Base-by-base conservation (phyloP, 768 basidiomycete species). In the Hygrocybe coccinea region DNA sequence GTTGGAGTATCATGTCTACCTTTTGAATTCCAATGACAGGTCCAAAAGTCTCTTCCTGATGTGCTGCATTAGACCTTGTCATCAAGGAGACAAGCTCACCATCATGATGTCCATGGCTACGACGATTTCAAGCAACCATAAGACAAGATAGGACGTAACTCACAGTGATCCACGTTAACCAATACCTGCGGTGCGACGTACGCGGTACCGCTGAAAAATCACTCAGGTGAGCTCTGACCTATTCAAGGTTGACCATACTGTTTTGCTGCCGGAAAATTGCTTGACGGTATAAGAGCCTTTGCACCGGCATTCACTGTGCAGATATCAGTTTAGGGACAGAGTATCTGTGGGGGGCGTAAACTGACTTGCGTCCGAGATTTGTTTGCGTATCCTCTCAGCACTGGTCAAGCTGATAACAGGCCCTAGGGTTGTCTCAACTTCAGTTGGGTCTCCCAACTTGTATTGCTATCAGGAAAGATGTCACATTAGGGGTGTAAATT, bases 11-110 rank as follows among this genome's bases (percentile, higher is more conserved):
- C 11, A 5, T 55, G n/a, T 67, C 53, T 3, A 91, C 94, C 78
- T 93, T 95, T 71, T 91, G 88, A 58, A 99, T 93, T 10, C 94
- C 95, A 25, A 97, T 76, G 5, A 97, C 80, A 0, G 97, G 97
- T 0, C 97, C 97, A 59, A 97, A 97, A 0, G 91, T 91, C 71
- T 94, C 90, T 70, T 88, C 85, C 85, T 89, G 57, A 9, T 52
- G 19, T 52, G 6, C 49, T 22, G 11, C 53, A 17, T 64, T 50
- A 54, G 12, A 29, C 6, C 29, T n/a, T 21, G 25, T 10, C 24
- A 21, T 39, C 17, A 15, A 12, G 25, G 15, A 29, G 11, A 24
- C 11, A 54, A 19, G 53, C 72, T 3, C 61, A 86, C 94, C 76
- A 72, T 91, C 94, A 98, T 97, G 33, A 97, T 75, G 22, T 92